These are phyloP conservation scores for Pleomassaria siparia DNA, from an alignment of 2,329 filamentous ascomycete species.

Conservation along the genomic window DNA sequence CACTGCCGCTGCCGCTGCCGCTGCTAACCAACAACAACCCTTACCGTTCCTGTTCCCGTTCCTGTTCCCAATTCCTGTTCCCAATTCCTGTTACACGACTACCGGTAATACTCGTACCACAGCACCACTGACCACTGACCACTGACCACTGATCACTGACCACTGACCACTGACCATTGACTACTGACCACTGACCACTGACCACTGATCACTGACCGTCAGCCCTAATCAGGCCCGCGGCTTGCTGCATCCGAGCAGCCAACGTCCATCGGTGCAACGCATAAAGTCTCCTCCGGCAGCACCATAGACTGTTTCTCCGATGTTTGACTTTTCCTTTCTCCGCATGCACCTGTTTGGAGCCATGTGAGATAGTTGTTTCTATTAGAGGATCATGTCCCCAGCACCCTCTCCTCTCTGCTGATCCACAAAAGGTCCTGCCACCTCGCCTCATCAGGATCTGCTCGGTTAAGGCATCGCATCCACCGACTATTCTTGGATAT, in stretches of 20 bases:
- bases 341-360: slow-evolving; percentile 17
- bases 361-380: slow-evolving; percentile 17
- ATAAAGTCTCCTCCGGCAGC: slow-evolving; percentile 16
- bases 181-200: too few relatives aligned
- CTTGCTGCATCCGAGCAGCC: background rate
- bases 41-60: too few relatives aligned
- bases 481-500: background rate
- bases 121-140: too few relatives aligned
- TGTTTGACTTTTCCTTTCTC: slow-evolving; percentile 17
- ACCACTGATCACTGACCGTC: background rate
- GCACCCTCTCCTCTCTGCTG: background rate
- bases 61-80: too few relatives aligned
- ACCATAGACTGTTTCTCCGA: slow-evolving; percentile 20
- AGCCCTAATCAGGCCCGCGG: background rate
- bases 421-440: background rate
- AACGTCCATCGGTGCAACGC: slow-evolving; percentile 4
- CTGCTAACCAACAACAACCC: too few relatives aligned
- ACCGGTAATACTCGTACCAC: too few relatives aligned
- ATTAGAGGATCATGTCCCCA: slow-evolving; percentile 17
- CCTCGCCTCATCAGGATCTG: background rate
- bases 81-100: too few relatives aligned
- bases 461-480: background rate
- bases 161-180: too few relatives aligned
- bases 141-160: too few relatives aligned
- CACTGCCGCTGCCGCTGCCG: background rate